phyloP scores from a whole-genome alignment of 1,284 basidiomycete genomes.

The Spongiforma sp. region DNA sequence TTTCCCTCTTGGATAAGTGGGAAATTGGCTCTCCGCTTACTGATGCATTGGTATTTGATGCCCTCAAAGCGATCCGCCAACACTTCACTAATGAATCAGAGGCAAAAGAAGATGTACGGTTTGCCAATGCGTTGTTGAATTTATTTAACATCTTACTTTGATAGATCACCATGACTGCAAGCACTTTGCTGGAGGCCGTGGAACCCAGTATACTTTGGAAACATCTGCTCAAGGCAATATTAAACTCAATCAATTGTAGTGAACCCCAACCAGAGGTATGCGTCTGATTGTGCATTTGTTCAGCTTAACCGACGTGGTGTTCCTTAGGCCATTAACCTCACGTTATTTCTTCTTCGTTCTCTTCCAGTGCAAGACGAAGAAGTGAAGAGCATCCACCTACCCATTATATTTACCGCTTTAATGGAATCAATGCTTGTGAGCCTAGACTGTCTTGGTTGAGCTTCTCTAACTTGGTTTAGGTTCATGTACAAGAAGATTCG shows the following conservation, averaged over 20 bases:
- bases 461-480: constrained; percentile 37
- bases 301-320: constrained; percentile 7
- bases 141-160: constrained; percentile 12
- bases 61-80: constrained; percentile 74
- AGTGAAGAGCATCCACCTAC: constrained; percentile 79
- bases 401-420: constrained; percentile 72
- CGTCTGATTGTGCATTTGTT: background rate
- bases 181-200: constrained; percentile 90
- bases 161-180: constrained; percentile 84
- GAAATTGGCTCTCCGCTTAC: constrained; percentile 90
- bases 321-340: constrained; percentile 62
- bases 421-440: constrained; percentile 65
- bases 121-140: constrained; percentile 5
- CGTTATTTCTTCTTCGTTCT: constrained; percentile 70
- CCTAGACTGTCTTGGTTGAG: constrained; percentile 7
- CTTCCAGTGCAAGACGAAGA: constrained; percentile 85
- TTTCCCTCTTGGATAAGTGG: constrained; percentile 96
- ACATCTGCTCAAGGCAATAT: constrained; percentile 63
- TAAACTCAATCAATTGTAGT: constrained; percentile 55
- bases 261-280: constrained; percentile 53
- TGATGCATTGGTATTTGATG: constrained; percentile 78
- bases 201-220: constrained; percentile 92
- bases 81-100: constrained; percentile 56
- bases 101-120: constrained; percentile 65
- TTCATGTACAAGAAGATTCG: constrained; percentile 43